Evolutionary conservation across 2,329 filamentous ascomycete genomes (phyloP).

Genomic region (Xylaria arbuscula): DNA sequence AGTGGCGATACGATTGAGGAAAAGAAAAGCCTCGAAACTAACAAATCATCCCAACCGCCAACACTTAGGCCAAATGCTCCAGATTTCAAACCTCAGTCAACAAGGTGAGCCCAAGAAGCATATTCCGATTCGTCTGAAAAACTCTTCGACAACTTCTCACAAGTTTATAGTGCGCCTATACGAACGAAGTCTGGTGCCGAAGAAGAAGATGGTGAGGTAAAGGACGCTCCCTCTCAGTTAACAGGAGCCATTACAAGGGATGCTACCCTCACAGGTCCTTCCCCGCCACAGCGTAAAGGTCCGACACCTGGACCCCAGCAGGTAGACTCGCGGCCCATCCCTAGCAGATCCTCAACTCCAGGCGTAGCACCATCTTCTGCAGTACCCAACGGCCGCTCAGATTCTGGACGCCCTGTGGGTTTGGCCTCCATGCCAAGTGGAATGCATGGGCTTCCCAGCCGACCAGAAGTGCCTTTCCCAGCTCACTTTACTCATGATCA

Average conservation of each 20-base stretch:
- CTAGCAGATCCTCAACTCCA: slow-evolving; percentile 45
- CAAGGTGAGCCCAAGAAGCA: slow-evolving; percentile 49
- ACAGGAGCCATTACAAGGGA: slow-evolving; percentile 38
- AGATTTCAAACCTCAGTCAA: slow-evolving; percentile 70
- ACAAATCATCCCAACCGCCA: slow-evolving; percentile 53
- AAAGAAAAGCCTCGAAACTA: slow-evolving; percentile 52
- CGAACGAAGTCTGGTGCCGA: slow-evolving; percentile 57
- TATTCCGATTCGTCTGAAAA: not conserved
- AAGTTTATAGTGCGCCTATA: slow-evolving; percentile 39
- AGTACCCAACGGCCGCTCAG: slow-evolving; percentile 45
- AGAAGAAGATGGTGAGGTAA: slow-evolving; percentile 79
- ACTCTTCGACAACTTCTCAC: slow-evolving; percentile 32
- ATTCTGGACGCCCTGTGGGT: slow-evolving; percentile 48
- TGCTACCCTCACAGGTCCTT: slow-evolving; percentile 30
- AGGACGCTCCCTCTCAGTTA: slow-evolving; percentile 57
- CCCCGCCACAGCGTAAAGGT: slow-evolving; percentile 37
- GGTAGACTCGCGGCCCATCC: slow-evolving; percentile 40
- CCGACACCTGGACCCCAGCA: slow-evolving; percentile 40
- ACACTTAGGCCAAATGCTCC: slow-evolving; percentile 68
- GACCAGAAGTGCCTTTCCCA: slow-evolving; percentile 68
- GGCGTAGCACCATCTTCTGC: slow-evolving; percentile 39
- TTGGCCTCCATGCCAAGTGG: slow-evolving; percentile 43
- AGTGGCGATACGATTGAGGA: slow-evolving; percentile 55
- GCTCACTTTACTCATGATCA: slow-evolving; percentile 60
- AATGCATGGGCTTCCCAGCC: slow-evolving; percentile 62